Conservation (phyloP, 305 asterid genomes). For the Plantago coronopus region DNA sequence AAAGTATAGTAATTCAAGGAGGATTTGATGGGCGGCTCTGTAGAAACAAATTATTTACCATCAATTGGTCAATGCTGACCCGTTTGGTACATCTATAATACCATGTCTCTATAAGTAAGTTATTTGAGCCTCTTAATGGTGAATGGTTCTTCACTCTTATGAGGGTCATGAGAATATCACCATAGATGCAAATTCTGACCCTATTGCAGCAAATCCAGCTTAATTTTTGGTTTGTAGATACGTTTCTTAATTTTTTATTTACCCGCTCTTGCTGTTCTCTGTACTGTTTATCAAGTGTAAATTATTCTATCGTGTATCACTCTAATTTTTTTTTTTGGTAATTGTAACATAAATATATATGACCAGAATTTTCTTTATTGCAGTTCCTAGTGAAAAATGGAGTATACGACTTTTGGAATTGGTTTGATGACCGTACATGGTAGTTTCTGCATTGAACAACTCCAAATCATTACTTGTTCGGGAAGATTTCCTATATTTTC, state of each 20-base stretch:
- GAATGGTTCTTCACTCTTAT: neutral
- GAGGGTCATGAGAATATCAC: neutral
- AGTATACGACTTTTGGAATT: slow-evolving; percentile 98
- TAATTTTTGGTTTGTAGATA: slow-evolving; percentile 5
- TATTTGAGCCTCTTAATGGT: slow-evolving; percentile 4
- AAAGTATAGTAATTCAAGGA: too few relatives aligned
- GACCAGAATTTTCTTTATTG: slow-evolving; percentile 34
- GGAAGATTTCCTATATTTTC: slow-evolving; percentile 1
- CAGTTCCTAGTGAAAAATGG: slow-evolving; percentile 93
- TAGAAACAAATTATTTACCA: too few relatives aligned
- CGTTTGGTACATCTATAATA: too few relatives aligned
- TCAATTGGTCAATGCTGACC: too few relatives aligned
- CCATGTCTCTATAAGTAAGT: neutral
- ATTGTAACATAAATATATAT: slow-evolving; percentile 2
- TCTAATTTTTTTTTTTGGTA: too few relatives aligned
- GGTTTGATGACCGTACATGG: slow-evolving; percentile 99
- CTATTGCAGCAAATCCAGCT: slow-evolving; percentile 1
- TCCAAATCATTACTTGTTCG: slow-evolving; percentile 1
- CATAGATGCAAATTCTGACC: neutral
- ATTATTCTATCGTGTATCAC: too few relatives aligned
- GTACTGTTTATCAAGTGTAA: neutral
- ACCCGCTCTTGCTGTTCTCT: slow-evolving; percentile 9
- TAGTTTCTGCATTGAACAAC: slow-evolving; percentile 32
- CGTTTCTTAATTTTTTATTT: slow-evolving; percentile 16
- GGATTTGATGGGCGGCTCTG: too few relatives aligned